These are phyloP conservation scores for Cyclospora cayetanensis DNA, from an alignment of 169 alveolate species.

Conservation along the genomic window DNA sequence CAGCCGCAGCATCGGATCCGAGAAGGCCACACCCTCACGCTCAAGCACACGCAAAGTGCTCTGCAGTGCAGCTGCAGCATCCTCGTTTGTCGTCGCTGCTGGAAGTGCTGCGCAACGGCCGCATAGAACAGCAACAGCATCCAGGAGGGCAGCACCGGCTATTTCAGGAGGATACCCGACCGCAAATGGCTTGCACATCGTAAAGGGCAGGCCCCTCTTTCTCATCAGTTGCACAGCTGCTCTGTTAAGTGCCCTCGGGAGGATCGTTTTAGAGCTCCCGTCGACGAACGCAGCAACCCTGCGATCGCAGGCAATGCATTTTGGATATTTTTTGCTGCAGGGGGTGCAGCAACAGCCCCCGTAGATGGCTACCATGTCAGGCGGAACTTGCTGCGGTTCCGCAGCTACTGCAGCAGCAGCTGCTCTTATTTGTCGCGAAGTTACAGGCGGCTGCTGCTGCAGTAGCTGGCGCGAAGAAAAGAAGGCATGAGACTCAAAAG, in stretches of 20 bases:
- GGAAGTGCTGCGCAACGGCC: background rate
- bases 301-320: background rate
- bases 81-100: background rate
- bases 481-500: slow-evolving; percentile 9
- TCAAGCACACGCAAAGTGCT: background rate
- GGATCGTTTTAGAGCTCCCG: background rate
- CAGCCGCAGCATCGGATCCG: background rate
- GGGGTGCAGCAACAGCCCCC: slow-evolving; percentile 7
- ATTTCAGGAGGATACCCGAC: background rate
- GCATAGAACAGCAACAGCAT: background rate
- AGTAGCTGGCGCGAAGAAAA: background rate
- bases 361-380: background rate
- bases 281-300: background rate
- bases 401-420: background rate
- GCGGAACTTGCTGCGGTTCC: background rate
- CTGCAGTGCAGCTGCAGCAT: background rate
- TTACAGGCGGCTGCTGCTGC: background rate
- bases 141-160: background rate
- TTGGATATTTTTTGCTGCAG: background rate
- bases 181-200: background rate
- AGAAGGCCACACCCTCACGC: background rate
- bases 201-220: background rate
- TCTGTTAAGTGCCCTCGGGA: background rate
- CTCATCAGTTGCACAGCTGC: background rate
- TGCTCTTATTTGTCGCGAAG: background rate